Conservation (phyloP, 306 rosid species). For the Echinosophora koreensis region DNA sequence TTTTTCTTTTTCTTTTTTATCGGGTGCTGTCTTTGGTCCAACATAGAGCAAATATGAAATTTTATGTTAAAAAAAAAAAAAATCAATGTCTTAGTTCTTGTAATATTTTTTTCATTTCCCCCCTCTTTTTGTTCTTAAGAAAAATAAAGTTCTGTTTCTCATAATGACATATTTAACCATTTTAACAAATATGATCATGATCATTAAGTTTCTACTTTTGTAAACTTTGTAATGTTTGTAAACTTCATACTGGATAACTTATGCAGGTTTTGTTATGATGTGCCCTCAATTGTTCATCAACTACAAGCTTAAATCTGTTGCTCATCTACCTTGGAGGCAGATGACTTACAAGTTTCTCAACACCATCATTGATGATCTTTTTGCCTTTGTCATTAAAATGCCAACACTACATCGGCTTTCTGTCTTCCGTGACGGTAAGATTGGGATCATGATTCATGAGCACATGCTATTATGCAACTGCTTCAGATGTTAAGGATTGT, state of each 20-base stretch:
- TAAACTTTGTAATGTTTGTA: constrained; percentile 22
- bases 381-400: constrained; percentile 99
- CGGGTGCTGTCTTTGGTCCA: neutral
- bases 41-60: constrained; percentile 21
- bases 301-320: constrained; percentile 97
- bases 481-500: constrained; percentile 21
- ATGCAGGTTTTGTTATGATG: constrained; percentile 96
- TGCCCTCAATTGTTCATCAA: constrained; percentile 98
- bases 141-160: neutral
- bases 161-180: neutral
- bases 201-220: constrained; percentile 20
- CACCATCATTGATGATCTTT: constrained; percentile 96
- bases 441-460: constrained; percentile 13
- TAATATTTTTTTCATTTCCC: neutral
- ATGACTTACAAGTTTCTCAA: constrained; percentile 99
- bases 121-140: neutral
- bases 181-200: constrained; percentile 5
- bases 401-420: constrained; percentile 95
- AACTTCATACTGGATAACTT: constrained; percentile 43
- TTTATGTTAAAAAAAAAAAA: constrained; percentile 1
- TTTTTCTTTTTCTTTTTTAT: neutral
- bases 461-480: constrained; percentile 32
- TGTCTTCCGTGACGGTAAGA: constrained; percentile 98
- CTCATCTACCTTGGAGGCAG: constrained; percentile 99
- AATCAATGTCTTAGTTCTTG: neutral